Percentiles rank a stretch among this genome's conserved stretches.
phyloP scores from a whole-genome alignment of 495 filamentous ascomycete species.

The Hyaloscypha finlandica region DNA sequence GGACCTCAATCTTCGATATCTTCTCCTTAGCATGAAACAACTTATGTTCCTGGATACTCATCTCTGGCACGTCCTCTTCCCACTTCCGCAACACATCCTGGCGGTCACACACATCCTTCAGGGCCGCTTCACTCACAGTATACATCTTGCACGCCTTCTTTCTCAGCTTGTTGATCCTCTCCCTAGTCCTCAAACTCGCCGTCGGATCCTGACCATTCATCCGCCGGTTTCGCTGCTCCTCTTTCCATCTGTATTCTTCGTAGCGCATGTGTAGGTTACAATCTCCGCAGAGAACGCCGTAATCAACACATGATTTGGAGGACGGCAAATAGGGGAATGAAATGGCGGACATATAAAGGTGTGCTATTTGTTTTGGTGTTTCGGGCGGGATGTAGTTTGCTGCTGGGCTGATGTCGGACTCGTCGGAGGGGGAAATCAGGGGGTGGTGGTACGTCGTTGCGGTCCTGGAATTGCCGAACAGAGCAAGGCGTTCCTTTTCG shows the following conservation, averaged over 20 bases:
- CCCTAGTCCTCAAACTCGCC: constrained; percentile 4
- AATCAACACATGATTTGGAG: neutral
- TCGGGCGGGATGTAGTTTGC: constrained; percentile 8
- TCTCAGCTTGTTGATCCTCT: constrained; percentile 3
- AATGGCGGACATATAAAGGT: constrained; percentile 12
- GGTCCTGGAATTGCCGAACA: constrained; percentile 5
- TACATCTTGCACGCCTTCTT: constrained; percentile 9
- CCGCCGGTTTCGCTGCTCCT: neutral
- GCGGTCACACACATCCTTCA: neutral
- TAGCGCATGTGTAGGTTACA: constrained; percentile 10
- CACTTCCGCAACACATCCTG: neutral
- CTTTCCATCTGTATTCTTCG: constrained; percentile 6
- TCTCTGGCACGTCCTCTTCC: neutral
- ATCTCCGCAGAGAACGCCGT: constrained; percentile 9
- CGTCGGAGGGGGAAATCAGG: neutral
- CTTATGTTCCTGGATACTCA: constrained; percentile 7
- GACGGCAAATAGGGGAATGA: constrained; percentile 10
- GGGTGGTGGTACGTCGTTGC: constrained; percentile 16
- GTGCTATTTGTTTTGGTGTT: neutral
- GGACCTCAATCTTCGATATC: neutral
- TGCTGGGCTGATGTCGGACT: constrained; percentile 13
- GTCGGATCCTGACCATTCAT: neutral
- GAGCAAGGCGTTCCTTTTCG: constrained; percentile 9
- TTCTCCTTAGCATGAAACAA: neutral
- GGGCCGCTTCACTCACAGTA: neutral